A percentile compares a stretch with the other conserved stretches of the same genome.
phyloP scores from a whole-genome alignment of 768 basidiomycete genomes.

The Chalciporus piperatus region DNA sequence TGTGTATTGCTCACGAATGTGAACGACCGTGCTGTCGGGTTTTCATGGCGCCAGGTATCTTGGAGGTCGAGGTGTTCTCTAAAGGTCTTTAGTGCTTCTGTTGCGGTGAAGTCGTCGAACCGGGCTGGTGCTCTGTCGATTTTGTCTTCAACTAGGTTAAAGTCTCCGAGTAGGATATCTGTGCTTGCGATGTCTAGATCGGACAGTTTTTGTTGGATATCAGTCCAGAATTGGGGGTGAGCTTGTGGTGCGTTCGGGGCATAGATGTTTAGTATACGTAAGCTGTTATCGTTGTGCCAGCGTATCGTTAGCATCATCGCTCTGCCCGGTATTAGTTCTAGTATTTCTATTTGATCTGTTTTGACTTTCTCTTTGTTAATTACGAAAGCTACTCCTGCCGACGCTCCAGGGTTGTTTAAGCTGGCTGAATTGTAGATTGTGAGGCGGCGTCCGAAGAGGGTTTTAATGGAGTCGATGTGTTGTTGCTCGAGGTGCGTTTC shows the following conservation, averaged over 20 bases:
- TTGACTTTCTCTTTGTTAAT: no score
- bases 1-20: neutral
- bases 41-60: neutral
- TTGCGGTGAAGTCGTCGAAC: slow-evolving; percentile 11
- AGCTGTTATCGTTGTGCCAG: no score
- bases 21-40: neutral
- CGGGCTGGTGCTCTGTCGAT: slow-evolving; percentile 35
- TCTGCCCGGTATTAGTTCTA: no score
- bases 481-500: no score
- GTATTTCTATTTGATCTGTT: no score
- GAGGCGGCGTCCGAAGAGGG: no score
- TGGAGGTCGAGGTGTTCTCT: neutral
- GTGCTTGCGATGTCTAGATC: neutral
- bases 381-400: neutral
- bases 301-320: no score
- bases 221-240: slow-evolving; percentile 32
- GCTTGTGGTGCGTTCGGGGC: slow-evolving; percentile 31
- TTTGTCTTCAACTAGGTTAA: slow-evolving; percentile 39
- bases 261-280: slow-evolving; percentile 34
- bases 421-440: no score
- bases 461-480: no score
- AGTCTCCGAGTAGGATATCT: slow-evolving; percentile 40
- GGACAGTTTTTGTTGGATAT: no score
- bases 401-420: no score
- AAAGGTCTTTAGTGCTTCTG: slow-evolving; percentile 10